A percentile compares a stretch with the other conserved stretches of the same genome.
phyloP scores from a whole-genome alignment of 352 stramenopile species.

The Elongisporangium prolatum region DNA sequence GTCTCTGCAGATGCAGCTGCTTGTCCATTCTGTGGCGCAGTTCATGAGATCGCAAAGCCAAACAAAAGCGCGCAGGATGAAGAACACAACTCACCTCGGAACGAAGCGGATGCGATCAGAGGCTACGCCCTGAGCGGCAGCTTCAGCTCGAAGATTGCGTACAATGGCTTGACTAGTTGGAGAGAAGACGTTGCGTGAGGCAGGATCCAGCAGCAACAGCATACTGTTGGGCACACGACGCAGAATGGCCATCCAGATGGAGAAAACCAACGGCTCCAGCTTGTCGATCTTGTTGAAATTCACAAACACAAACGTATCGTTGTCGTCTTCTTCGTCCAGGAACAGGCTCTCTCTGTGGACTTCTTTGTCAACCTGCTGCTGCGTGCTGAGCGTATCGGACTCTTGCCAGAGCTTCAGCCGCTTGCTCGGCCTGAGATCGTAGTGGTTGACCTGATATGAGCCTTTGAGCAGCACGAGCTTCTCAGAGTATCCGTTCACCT shows the following conservation, averaged over 20 bases:
- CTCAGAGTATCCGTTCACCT: conserved; percentile 48
- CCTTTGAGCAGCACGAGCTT: conserved; percentile 68
- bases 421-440: conserved; percentile 13
- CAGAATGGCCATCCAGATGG: conserved; percentile 70
- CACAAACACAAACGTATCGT: conserved; percentile 46
- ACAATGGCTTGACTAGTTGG: conserved; percentile 31
- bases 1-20: conserved; percentile 68
- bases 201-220: conserved; percentile 54
- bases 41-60: not conserved
- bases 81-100: conserved; percentile 20
- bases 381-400: not conserved
- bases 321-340: not conserved
- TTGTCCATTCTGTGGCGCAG: conserved; percentile 43
- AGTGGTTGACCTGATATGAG: conserved; percentile 85
- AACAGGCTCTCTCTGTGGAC: too few relatives aligned
- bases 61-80: conserved; percentile 1
- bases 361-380: too few relatives aligned
- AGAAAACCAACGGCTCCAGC: conserved; percentile 59
- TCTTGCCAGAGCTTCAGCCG: conserved; percentile 18
- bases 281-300: conserved; percentile 92
- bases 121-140: conserved; percentile 41
- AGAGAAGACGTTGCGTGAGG: conserved; percentile 1
- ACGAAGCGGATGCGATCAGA: conserved; percentile 50
- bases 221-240: conserved; percentile 44
- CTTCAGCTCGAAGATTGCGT: conserved; percentile 44